Conservation (phyloP, 1,284 basidiomycete genomes). For the Microbotryum intermedium region DNA sequence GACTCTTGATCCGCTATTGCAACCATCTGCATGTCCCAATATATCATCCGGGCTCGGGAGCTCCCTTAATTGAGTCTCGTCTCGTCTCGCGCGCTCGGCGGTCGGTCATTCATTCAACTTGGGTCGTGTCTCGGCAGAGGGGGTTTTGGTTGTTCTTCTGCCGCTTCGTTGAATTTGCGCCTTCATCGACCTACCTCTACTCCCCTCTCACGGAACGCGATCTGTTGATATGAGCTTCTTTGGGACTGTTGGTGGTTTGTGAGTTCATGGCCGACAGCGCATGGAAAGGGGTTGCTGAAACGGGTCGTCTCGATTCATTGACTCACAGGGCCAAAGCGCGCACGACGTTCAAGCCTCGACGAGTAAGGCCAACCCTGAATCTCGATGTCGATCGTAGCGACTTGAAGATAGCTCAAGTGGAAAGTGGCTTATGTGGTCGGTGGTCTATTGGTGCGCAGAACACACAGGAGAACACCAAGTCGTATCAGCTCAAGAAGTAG, state of each 20-base stretch:
- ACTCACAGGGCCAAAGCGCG: slow-evolving; percentile 11
- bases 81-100: no score
- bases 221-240: slow-evolving; percentile 15
- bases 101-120: no score
- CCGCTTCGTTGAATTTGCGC: no score
- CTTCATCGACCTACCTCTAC: no score
- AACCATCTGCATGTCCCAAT: no score
- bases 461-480: slow-evolving; percentile 15
- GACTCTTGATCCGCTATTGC: no score
- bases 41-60: no score
- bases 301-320: background rate
- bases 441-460: background rate
- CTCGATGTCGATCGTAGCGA: background rate
- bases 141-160: no score
- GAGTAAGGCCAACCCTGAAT: background rate
- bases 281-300: background rate
- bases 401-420: background rate
- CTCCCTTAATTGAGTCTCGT: no score
- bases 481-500: slow-evolving; percentile 34
- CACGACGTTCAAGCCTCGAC: slow-evolving; percentile 23
- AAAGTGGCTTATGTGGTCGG: background rate
- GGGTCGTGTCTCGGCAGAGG: no score
- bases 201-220: background rate
- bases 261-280: background rate
- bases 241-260: slow-evolving; percentile 17